Conservation (phyloP, 805 yeast species). For the Saturnispora serradocipensis region DNA sequence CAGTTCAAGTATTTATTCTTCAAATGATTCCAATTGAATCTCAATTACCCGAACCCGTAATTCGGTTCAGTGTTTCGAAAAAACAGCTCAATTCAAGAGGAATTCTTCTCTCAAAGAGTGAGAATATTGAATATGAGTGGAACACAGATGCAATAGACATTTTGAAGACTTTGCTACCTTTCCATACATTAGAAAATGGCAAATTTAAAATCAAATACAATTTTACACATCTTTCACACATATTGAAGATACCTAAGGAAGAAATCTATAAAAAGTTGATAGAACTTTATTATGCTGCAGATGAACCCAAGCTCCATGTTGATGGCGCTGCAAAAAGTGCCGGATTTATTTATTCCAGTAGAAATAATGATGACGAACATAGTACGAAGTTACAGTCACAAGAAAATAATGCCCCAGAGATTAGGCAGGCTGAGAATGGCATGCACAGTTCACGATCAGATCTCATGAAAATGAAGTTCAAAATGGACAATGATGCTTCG, state of each 20-base stretch:
- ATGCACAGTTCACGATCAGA: neutral
- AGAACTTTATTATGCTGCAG: slow-evolving; percentile 15
- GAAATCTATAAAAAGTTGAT: slow-evolving; percentile 19
- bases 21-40: neutral
- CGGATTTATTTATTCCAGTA: neutral
- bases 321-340: neutral
- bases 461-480: neutral
- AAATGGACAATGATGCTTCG: neutral
- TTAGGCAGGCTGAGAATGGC: neutral
- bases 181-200: slow-evolving; percentile 13
- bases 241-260: slow-evolving; percentile 10
- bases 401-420: neutral
- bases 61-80: neutral
- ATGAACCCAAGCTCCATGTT: neutral
- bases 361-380: neutral
- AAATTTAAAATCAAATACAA: slow-evolving; percentile 14
- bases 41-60: neutral
- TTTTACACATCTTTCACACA: slow-evolving; percentile 16
- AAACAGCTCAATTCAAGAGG: neutral
- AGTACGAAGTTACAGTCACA: neutral
- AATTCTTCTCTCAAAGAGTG: neutral
- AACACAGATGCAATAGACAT: slow-evolving; percentile 10
- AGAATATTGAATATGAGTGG: slow-evolving; percentile 11
- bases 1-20: neutral
- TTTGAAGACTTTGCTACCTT: slow-evolving; percentile 12